These are phyloP conservation scores for Monosporascus cannonballus DNA, from an alignment of 2,329 filamentous ascomycete genomes.

Conservation along the genomic window DNA sequence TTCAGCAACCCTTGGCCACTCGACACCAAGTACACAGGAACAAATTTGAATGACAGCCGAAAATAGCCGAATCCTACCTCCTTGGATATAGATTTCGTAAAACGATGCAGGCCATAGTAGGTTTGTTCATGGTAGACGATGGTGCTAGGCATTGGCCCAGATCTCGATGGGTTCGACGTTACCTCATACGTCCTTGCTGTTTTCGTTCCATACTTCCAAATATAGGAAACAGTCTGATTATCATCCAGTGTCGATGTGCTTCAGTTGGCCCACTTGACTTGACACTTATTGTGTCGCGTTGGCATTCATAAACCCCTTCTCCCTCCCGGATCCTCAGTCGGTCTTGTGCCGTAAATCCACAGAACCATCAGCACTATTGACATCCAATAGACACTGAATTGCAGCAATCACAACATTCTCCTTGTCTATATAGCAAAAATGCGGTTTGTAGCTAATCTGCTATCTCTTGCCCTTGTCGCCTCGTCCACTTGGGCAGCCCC, in stretches of 20 bases:
- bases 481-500: slow-evolving; percentile 16
- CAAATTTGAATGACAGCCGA: too few species aligned
- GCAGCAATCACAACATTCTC: neutral
- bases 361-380: neutral
- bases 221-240: neutral
- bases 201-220: neutral
- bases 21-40: too few species aligned
- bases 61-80: too few species aligned
- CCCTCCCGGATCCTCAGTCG: neutral
- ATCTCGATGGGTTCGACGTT: neutral
- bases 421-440: slow-evolving; percentile 10
- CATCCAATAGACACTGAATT: neutral
- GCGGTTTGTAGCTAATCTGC: slow-evolving; percentile 18
- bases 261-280: neutral
- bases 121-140: too few species aligned
- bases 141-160: too few species aligned
- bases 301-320: neutral
- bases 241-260: neutral
- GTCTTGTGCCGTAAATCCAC: neutral
- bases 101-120: too few species aligned
- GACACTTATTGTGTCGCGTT: neutral
- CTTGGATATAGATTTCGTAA: too few species aligned
- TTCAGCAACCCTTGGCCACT: too few species aligned
- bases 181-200: neutral
- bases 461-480: slow-evolving; percentile 19